These are phyloP conservation scores for Geotrichum siamense DNA, from an alignment of 1,139 yeast genomes.

Conservation along the genomic window DNA sequence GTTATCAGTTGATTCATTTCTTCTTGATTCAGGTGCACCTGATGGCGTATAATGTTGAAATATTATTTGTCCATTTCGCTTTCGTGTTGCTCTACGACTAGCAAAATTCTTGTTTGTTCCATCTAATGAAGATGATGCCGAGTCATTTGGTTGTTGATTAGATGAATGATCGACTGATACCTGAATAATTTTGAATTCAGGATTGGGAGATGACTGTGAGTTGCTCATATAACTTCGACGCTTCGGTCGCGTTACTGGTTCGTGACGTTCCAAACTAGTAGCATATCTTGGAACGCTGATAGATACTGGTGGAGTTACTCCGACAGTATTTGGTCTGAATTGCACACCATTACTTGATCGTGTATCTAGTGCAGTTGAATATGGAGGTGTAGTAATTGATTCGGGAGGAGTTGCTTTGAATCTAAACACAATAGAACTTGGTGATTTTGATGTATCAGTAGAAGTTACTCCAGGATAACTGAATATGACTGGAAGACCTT, in stretches of 20 bases:
- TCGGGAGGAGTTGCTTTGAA: not conserved
- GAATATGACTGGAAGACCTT: not conserved
- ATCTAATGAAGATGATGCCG: not conserved
- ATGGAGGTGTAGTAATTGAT: not conserved
- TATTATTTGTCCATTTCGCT: not conserved
- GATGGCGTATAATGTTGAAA: slow-evolving; percentile 2
- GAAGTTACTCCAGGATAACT: slow-evolving; percentile 1
- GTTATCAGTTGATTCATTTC: not conserved
- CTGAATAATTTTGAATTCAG: slow-evolving; percentile 1
- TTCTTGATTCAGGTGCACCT: not conserved
- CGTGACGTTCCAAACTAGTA: not conserved
- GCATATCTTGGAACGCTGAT: slow-evolving; percentile 2
- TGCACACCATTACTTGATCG: not conserved
- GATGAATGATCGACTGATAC: not conserved
- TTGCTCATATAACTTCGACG: not conserved
- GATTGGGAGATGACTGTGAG: not conserved
- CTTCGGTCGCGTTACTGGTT: not conserved
- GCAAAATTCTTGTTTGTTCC: not conserved
- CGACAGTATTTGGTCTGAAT: not conserved
- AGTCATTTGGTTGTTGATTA: not conserved
- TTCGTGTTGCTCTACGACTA: not conserved
- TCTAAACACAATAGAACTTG: slow-evolving; percentile 1
- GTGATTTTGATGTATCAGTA: not conserved
- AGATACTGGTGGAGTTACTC: not conserved
- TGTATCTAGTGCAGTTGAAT: not conserved